phyloP scores from a whole-genome alignment of 306 rosid genomes.

The Begonia masoniana region DNA sequence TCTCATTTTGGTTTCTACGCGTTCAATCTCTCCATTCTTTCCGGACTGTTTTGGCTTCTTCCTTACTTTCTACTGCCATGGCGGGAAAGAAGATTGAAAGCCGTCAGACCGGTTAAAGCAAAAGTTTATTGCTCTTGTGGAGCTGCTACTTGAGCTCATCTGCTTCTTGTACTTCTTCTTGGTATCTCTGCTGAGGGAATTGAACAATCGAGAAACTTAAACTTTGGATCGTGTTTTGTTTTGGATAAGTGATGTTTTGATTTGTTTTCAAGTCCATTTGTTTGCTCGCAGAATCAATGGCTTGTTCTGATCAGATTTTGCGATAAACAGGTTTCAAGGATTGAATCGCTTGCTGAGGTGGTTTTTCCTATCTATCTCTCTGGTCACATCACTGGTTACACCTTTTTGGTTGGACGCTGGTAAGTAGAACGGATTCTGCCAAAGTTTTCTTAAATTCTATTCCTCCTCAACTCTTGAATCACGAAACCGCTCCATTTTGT shows the following conservation, averaged over 20 bases:
- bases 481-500: no score
- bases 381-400: constrained; percentile 24
- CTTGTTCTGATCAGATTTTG: constrained; percentile 17
- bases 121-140: no score
- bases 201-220: not conserved
- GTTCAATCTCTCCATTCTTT: constrained; percentile 11
- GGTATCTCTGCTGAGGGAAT: no score
- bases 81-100: constrained; percentile 12
- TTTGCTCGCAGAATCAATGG: no score
- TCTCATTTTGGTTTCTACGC: constrained; percentile 13
- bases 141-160: no score
- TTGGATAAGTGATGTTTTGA: constrained; percentile 1
- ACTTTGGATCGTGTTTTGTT: constrained; percentile 4
- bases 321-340: constrained; percentile 7
- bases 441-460: not conserved
- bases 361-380: not conserved
- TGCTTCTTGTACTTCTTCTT: no score
- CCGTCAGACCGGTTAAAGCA: not conserved
- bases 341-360: not conserved
- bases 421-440: constrained; percentile 15
- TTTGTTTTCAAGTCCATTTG: not conserved
- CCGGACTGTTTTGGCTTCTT: constrained; percentile 13
- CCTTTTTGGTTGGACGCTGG: constrained; percentile 22
- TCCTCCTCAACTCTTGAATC: not conserved
- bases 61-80: constrained; percentile 4